These are phyloP conservation scores for Geranomyces michiganensis DNA, from an alignment of 192 early-diverging fungal genomes.

Conservation along the genomic window DNA sequence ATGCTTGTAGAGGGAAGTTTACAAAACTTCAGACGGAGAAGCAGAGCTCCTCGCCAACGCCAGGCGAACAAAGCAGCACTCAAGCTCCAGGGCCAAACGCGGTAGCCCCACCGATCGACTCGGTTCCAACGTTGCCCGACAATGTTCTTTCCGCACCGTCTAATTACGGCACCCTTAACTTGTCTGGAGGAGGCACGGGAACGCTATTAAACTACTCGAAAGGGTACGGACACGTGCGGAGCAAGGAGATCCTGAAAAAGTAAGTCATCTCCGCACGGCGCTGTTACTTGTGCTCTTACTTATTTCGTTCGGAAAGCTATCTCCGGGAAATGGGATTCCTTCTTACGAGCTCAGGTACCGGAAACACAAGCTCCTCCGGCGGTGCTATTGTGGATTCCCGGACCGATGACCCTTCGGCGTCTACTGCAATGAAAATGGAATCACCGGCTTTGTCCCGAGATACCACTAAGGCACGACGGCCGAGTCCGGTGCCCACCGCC, in stretches of 20 bases:
- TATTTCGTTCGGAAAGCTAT: slow-evolving; percentile 31
- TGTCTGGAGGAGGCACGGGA: slow-evolving; percentile 22
- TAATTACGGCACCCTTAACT: slow-evolving; percentile 32
- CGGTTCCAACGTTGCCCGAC: slow-evolving; percentile 19
- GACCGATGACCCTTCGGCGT: too few species aligned
- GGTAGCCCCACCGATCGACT: not conserved
- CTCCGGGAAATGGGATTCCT: slow-evolving; percentile 51
- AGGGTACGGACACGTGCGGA: slow-evolving; percentile 59
- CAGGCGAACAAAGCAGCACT: not conserved
- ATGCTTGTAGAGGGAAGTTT: slow-evolving; percentile 3
- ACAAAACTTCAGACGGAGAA: slow-evolving; percentile 18
- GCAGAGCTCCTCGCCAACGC: not conserved
- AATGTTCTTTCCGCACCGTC: slow-evolving; percentile 24
- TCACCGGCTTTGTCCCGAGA: not conserved
- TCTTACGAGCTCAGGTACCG: slow-evolving; percentile 30
- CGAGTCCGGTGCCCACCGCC: too few species aligned
- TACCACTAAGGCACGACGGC: not conserved
- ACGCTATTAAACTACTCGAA: slow-evolving; percentile 53
- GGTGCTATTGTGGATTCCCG: too few species aligned
- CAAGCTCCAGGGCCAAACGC: not conserved
- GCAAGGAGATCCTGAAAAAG: slow-evolving; percentile 74
- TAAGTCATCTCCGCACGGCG: slow-evolving; percentile 29
- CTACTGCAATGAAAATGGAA: not conserved
- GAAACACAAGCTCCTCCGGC: not conserved
- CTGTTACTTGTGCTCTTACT: too few species aligned